Percentiles rank a stretch among this genome's conserved stretches.
These are phyloP conservation scores for Kockovaella imperatae DNA, from an alignment of 768 basidiomycete species.

Conservation along the genomic window DNA sequence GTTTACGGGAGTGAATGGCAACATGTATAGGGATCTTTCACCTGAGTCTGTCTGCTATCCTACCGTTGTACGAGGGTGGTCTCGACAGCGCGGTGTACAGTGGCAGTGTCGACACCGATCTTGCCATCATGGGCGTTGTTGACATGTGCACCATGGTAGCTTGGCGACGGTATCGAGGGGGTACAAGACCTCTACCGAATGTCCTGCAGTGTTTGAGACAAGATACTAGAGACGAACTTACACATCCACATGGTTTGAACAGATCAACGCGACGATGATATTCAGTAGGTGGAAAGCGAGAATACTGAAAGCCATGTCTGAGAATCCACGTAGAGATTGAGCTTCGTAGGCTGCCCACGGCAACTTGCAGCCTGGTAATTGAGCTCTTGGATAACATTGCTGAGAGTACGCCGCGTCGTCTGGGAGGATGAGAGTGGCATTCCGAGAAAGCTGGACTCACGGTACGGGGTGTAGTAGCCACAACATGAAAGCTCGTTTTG, in stretches of 20 bases:
- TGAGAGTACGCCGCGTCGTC: conserved; percentile 56
- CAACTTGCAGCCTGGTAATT: conserved; percentile 62
- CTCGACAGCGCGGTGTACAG: too few species aligned
- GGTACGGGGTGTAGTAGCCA: conserved; percentile 57
- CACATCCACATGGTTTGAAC: conserved; percentile 57
- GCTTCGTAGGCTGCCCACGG: conserved; percentile 55
- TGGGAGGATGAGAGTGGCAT: conserved; percentile 3
- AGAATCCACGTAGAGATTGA: conserved; percentile 49
- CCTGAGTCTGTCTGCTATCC: too few species aligned
- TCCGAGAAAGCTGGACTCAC: conserved; percentile 24
- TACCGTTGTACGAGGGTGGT: too few species aligned
- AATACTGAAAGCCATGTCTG: conserved; percentile 53
- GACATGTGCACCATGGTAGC: too few species aligned
- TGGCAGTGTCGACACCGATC: too few species aligned
- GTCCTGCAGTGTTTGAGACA: conserved; percentile 33
- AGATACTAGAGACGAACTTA: conserved; percentile 13
- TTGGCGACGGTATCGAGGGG: conserved; percentile 57
- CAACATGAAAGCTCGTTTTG: conserved; percentile 59
- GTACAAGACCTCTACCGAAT: conserved; percentile 62
- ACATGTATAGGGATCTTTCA: too few species aligned
- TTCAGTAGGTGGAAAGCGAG: conserved; percentile 58
- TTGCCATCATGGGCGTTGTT: background rate
- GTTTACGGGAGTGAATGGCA: too few species aligned
- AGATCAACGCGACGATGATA: conserved; percentile 56
- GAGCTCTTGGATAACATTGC: conserved; percentile 57